Evolutionary conservation across 2,329 filamentous ascomycete species (phyloP).

Genomic region (Sporothrix mexicana): DNA sequence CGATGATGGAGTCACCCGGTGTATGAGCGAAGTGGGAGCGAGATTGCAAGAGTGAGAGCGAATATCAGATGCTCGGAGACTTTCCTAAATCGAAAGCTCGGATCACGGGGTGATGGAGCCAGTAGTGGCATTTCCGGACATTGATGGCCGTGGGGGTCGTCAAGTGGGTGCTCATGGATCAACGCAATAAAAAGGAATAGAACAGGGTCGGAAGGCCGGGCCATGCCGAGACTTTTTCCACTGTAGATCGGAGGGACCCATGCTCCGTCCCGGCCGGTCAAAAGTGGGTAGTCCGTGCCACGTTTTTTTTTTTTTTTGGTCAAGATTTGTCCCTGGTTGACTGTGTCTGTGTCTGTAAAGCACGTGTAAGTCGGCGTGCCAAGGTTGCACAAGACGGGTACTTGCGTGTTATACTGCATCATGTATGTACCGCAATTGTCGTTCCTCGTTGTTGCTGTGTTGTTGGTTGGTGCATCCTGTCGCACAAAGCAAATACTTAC

Average conservation of each 20-base stretch:
- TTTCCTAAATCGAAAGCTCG: neutral
- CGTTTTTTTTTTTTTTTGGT: neutral
- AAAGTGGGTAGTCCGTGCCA: neutral
- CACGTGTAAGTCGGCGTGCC: neutral
- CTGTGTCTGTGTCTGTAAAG: neutral
- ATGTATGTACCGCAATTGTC: no score
- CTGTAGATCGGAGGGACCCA: neutral
- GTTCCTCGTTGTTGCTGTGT: constrained; percentile 6
- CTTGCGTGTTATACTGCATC: neutral
- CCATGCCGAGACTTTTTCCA: neutral
- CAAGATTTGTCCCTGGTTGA: neutral
- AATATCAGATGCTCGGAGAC: neutral
- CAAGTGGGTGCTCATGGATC: neutral
- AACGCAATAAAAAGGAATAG: neutral
- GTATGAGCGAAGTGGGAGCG: neutral
- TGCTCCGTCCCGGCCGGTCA: constrained; percentile 9
- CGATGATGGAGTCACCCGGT: neutral
- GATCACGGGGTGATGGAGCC: neutral
- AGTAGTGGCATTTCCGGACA: neutral
- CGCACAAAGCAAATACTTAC: no score
- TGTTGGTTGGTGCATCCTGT: neutral
- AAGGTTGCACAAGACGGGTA: neutral
- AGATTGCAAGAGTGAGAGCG: neutral
- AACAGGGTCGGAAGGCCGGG: neutral
- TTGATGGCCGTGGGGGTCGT: constrained; percentile 12